Percentiles rank a stretch among this genome's conserved stretches.
These are phyloP conservation scores for Aureobasidium melanogenum DNA, from an alignment of 2,329 filamentous ascomycete species.

Conservation along the genomic window DNA sequence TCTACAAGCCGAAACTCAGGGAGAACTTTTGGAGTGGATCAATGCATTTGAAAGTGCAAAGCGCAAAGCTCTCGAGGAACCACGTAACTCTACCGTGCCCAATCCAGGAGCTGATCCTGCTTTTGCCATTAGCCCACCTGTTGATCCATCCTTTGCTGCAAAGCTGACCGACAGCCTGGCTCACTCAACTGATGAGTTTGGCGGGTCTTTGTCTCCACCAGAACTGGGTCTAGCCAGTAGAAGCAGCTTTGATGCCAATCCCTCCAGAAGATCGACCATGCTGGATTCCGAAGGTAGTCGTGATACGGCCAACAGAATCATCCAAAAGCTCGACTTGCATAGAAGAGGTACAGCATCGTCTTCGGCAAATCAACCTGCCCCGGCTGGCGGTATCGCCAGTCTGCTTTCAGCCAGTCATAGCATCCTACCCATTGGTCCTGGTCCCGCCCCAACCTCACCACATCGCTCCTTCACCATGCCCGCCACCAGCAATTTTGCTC, in stretches of 20 bases:
- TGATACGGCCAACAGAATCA: constrained; percentile 79
- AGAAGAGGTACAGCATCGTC: constrained; percentile 48
- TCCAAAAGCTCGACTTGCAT: constrained; percentile 85
- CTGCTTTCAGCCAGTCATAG: constrained; percentile 79
- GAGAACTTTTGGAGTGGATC: constrained; percentile 89
- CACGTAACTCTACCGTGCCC: constrained; percentile 36
- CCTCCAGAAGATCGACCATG: constrained; percentile 34
- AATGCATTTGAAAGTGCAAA: constrained; percentile 90
- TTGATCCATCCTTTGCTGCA: constrained; percentile 83
- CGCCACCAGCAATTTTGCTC: constrained; percentile 59
- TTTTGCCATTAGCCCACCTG: constrained; percentile 84
- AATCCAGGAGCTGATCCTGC: constrained; percentile 56
- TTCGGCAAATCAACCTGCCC: constrained; percentile 27
- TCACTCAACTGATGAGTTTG: constrained; percentile 43
- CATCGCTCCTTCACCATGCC: constrained; percentile 34
- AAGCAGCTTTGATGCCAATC: constrained; percentile 60
- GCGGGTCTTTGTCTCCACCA: constrained; percentile 53
- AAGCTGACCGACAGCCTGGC: constrained; percentile 58
- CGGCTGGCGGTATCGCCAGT: constrained; percentile 65
- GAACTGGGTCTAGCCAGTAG: constrained; percentile 47
- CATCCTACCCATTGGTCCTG: constrained; percentile 55
- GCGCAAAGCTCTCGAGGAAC: constrained; percentile 76
- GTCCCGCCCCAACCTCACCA: constrained; percentile 22
- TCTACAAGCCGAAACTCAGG: constrained; percentile 86
- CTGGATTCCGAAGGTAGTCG: constrained; percentile 59